Base-by-base conservation (phyloP, 768 basidiomycete species). In the Tylopilus vinaceipallidus region DNA sequence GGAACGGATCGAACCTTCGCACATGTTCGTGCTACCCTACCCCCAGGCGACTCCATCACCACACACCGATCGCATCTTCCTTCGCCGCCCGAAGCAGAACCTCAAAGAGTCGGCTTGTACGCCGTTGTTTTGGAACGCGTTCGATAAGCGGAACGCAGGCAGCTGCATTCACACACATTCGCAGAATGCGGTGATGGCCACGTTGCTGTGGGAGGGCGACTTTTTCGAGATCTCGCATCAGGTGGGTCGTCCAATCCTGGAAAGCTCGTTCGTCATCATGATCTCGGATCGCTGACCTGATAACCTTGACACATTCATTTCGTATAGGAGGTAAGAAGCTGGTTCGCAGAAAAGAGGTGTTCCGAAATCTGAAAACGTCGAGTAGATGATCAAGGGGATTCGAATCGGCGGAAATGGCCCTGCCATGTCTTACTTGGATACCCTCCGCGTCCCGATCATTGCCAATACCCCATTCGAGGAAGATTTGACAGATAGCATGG, bases 111-210 rank as follows among this genome's bases (percentile, higher is more conserved):
- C 86, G 1, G 88, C 88, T 0, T 94, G 92, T 65, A 93, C 91
- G 0, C 92, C 92, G 12, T 73, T 93, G 14, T 95, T 95, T 73
- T 94, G 89, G 89, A 92, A 91, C 61, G 89, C 91, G 3, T 95
- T 92, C 62, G 84, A 86, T 27, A 69, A 88, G 55, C 76, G 89
- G 19, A 72, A 78, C 50, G 90, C 91, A 2, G 87, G 88, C 1
- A 89, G 89, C 37, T 94, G 91, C 59, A 91, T 95, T 54, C 92
- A 94, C 63, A 94, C 91, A 0, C 92, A 94, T 63, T 91, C 88
- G 0, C 91, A 94, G 64, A 82, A 93, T 65, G 91, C 84, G 33
- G 92, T 95, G 35, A 89, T 94, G 83, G 86, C 85, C 1, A 93
- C 91, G 0, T 68, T 95, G 30, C 73, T 92, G 14, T 91, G 84